These are phyloP conservation scores for Fusarium nodosum DNA, from an alignment of 2,329 filamentous ascomycete species.

Conservation along the genomic window DNA sequence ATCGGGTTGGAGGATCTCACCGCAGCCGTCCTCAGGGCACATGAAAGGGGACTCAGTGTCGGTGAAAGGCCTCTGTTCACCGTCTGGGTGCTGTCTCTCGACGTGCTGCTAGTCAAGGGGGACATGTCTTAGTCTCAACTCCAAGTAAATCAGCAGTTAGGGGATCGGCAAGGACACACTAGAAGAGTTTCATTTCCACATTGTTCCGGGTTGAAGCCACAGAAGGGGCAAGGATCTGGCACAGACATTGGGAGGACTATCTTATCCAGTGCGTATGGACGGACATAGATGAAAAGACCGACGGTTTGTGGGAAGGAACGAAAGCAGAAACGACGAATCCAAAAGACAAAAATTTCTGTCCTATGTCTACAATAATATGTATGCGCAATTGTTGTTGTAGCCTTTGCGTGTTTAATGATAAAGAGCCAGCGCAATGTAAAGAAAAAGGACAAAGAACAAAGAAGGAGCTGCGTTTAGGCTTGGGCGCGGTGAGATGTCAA, in stretches of 20 bases:
- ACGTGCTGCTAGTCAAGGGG: slow-evolving; percentile 50
- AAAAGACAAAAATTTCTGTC: neutral
- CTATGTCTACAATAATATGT: slow-evolving; percentile 8
- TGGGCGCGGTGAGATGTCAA: slow-evolving; percentile 27
- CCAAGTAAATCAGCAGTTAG: slow-evolving; percentile 8
- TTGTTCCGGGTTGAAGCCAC: slow-evolving; percentile 51
- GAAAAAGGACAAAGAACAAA: slow-evolving; percentile 29
- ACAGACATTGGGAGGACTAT: slow-evolving; percentile 22
- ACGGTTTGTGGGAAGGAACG: slow-evolving; percentile 1
- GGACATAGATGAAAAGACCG: neutral
- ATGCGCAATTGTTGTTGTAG: neutral
- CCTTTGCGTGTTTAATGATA: slow-evolving; percentile 8
- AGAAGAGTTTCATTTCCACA: slow-evolving; percentile 55
- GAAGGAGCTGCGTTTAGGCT: neutral
- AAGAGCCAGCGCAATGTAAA: slow-evolving; percentile 3
- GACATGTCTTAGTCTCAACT: slow-evolving; percentile 32
- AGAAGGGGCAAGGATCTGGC: slow-evolving; percentile 54
- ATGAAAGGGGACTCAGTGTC: slow-evolving; percentile 22
- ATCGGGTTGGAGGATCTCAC: slow-evolving; percentile 61
- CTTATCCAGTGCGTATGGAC: neutral
- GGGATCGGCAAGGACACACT: slow-evolving; percentile 45
- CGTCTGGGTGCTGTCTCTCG: slow-evolving; percentile 48
- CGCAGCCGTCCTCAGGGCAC: slow-evolving; percentile 64
- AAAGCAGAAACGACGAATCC: neutral
- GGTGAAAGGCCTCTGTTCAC: slow-evolving; percentile 31